phyloP scores from a whole-genome alignment of 345 rosid genomes.

The Triadica sebifera region DNA sequence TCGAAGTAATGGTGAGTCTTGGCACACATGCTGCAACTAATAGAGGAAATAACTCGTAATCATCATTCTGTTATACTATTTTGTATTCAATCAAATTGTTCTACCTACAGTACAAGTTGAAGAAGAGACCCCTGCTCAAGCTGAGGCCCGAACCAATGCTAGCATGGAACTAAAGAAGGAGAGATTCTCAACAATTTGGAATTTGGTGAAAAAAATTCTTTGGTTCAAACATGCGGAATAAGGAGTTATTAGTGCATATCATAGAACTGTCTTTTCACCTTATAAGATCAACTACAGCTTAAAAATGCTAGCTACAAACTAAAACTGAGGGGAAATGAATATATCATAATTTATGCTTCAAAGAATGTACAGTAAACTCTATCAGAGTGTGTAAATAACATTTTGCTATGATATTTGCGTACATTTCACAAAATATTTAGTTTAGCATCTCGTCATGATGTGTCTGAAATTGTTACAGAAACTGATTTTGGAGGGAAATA shows the following conservation, averaged over 20 bases:
- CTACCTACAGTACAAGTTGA: slow-evolving; percentile 37
- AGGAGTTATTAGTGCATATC: not conserved
- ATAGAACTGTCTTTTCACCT: not conserved
- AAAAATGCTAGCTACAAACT: not conserved
- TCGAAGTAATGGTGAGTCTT: slow-evolving; percentile 21
- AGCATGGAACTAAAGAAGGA: slow-evolving; percentile 40
- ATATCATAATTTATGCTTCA: not conserved
- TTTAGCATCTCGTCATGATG: not conserved
- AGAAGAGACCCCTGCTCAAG: slow-evolving; percentile 61
- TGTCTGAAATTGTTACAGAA: not conserved
- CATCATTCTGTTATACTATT: not conserved
- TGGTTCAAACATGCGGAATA: slow-evolving; percentile 14
- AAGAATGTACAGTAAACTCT: not conserved
- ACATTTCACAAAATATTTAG: not conserved
- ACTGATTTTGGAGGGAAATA: not conserved
- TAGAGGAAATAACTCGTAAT: not conserved
- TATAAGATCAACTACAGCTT: not conserved
- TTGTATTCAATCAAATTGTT: not conserved
- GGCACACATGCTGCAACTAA: not conserved
- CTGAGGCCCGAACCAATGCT: slow-evolving; percentile 45
- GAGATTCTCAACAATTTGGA: slow-evolving; percentile 37
- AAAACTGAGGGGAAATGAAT: not conserved
- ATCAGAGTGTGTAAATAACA: not conserved
- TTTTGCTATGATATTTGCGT: not conserved
- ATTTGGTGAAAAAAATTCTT: slow-evolving; percentile 27